Percentiles rank a stretch among this genome's conserved stretches.
These are phyloP conservation scores for Crithidia acanthocephali DNA, from an alignment of 208 protist genomes.

Conservation along the genomic window DNA sequence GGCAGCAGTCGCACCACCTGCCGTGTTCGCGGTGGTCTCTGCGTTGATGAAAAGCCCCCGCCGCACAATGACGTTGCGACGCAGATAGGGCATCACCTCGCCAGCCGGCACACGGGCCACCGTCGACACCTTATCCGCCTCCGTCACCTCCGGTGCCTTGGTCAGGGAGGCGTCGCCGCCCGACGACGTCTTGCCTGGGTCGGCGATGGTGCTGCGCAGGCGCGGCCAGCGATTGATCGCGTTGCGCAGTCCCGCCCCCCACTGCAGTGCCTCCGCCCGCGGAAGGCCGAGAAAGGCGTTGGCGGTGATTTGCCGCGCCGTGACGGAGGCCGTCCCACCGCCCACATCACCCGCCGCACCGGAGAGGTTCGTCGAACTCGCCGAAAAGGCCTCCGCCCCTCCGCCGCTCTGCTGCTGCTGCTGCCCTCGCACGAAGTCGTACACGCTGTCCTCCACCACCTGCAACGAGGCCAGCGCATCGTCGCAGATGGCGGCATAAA, in stretches of 20 bases:
- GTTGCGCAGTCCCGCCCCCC: constrained; percentile 40
- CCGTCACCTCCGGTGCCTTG: background rate
- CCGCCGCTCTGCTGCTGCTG: background rate
- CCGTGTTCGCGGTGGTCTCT: too few species aligned
- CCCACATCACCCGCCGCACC: background rate
- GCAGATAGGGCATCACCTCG: constrained; percentile 49
- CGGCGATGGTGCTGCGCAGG: constrained; percentile 23
- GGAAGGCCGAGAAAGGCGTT: constrained; percentile 39
- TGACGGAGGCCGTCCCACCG: constrained; percentile 18
- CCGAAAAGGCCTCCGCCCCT: background rate
- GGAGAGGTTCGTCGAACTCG: background rate
- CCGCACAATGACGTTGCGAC: constrained; percentile 44
- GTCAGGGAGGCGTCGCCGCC: background rate
- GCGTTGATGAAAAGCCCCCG: constrained; percentile 38
- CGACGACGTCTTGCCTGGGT: constrained; percentile 3
- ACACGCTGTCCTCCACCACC: constrained; percentile 65
- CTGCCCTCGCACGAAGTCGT: constrained; percentile 20
- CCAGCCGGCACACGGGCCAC: constrained; percentile 37
- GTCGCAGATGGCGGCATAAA: constrained; percentile 66
- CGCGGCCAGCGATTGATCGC: constrained; percentile 41
- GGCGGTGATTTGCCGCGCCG: constrained; percentile 36
- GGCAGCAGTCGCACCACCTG: too few species aligned
- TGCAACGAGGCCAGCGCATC: constrained; percentile 70
- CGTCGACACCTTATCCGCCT: constrained; percentile 11
- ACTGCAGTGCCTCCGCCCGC: constrained; percentile 34